Evolutionary conservation across 768 basidiomycete genomes (phyloP).

Genomic region (Podaxis sp.): DNA sequence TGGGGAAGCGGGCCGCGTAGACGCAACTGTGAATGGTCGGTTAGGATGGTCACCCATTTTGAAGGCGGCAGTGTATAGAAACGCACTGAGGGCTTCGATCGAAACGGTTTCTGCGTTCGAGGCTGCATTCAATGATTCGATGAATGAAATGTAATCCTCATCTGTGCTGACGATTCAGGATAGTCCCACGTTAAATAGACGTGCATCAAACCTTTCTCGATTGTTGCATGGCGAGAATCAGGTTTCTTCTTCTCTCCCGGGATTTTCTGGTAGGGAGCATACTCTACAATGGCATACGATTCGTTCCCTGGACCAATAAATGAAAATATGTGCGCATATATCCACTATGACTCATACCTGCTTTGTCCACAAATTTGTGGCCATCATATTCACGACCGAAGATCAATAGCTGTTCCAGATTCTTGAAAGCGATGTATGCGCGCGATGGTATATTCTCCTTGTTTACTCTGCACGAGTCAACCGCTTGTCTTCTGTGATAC

Average conservation of each 20-base stretch:
- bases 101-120: constrained; percentile 53
- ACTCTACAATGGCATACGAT: constrained; percentile 88
- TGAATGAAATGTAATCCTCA: constrained; percentile 80
- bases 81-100: constrained; percentile 62
- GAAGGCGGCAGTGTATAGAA: not conserved
- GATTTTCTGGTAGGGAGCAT: constrained; percentile 87
- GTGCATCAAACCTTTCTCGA: constrained; percentile 73
- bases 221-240: constrained; percentile 82
- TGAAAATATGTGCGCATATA: not conserved
- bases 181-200: not conserved
- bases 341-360: constrained; percentile 50
- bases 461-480: constrained; percentile 52
- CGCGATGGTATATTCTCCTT: constrained; percentile 86
- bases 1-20: constrained; percentile 52
- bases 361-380: constrained; percentile 88
- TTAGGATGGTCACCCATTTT: not conserved
- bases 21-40: constrained; percentile 48
- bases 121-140: constrained; percentile 64
- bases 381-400: constrained; percentile 91
- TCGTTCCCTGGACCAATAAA: constrained; percentile 68
- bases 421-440: constrained; percentile 90
- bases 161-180: constrained; percentile 40
- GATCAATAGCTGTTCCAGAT: constrained; percentile 60
- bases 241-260: constrained; percentile 72
- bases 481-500: constrained; percentile 10